Base-by-base conservation (phyloP, 805 yeast species). In the Hanseniaspora lachancei region DNA sequence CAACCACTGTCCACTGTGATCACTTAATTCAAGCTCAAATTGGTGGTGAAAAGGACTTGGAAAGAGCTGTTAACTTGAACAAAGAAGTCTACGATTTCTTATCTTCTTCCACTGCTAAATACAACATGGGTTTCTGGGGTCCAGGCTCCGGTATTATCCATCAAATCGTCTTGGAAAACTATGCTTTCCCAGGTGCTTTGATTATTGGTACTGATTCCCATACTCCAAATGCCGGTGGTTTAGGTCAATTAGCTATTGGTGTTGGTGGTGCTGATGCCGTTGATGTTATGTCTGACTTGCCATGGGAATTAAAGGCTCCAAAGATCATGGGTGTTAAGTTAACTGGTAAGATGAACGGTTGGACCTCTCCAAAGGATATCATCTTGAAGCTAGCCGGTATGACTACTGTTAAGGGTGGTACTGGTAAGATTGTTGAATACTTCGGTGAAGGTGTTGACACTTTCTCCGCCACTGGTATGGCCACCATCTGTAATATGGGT, bases 251-350 rank as follows among this genome's bases (percentile, higher is more conserved):
- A 67, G 97, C 97, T 63, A 89, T 89, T 64, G 97, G 97, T 80
- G 97, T 91, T 63, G 97, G 97, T 78, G 97, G 97, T 79, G 97
- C 97, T 62, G 97, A 89, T 72, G 97, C 97, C 60, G 97, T 89
- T 63, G 97, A 89, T 71, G 97, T 88, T 59, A 80, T 89, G 82
- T 86, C 97, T 59, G 84, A 85, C 67, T 78, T 88, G 62, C 84
- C 97, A 57, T 89, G 97, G 97, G 97, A 89, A 76, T 81, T 89
- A 68, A 89, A 89, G 78, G 97, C 97, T 58, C 97, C 97, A 67
- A 88, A 86, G 76, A 79, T 89, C 66, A 72, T 91, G 64, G 97
- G 97, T 76, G 95, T 89, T 67, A 87, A 89, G 74, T 80, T 89
- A 67, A 86, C 95, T 59, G 97, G 97, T 70, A 77, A 76, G 67